Percentiles rank a stretch among this genome's conserved stretches.
Evolutionary conservation across 768 basidiomycete genomes (phyloP).

Genomic region (Dacryopinax primogenitus): DNA sequence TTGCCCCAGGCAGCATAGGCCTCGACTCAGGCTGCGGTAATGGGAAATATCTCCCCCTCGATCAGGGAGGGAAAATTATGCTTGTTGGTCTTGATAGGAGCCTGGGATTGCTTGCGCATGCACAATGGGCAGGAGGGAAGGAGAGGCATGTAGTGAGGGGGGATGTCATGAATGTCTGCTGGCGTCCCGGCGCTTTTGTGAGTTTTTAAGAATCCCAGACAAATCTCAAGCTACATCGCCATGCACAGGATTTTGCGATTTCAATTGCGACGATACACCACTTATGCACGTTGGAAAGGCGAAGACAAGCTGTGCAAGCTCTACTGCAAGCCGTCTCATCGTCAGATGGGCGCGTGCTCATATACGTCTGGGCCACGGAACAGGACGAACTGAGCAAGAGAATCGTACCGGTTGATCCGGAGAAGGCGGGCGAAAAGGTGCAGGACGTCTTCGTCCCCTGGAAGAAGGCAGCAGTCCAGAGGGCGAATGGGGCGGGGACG

Average conservation of each 20-base stretch:
- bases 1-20: constrained; percentile 70
- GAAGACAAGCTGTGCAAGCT: constrained; percentile 57
- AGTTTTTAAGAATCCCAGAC: constrained; percentile 25
- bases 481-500: background rate
- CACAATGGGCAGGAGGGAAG: constrained; percentile 45
- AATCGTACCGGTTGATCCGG: constrained; percentile 32
- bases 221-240: background rate
- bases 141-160: constrained; percentile 65
- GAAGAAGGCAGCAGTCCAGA: constrained; percentile 25
- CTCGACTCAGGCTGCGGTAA: constrained; percentile 95
- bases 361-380: constrained; percentile 96
- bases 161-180: constrained; percentile 58
- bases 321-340: constrained; percentile 54
- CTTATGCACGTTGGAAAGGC: constrained; percentile 63
- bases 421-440: constrained; percentile 28
- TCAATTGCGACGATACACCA: constrained; percentile 98
- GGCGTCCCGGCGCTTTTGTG: constrained; percentile 74
- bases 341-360: constrained; percentile 60
- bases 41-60: constrained; percentile 85
- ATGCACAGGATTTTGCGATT: constrained; percentile 78
- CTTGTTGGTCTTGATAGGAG: constrained; percentile 82
- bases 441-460: constrained; percentile 87
- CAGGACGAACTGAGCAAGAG: constrained; percentile 80
- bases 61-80: constrained; percentile 47
- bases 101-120: constrained; percentile 61